Percentiles rank a stretch among this genome's conserved stretches.
Conservation (phyloP, 352 stramenopile species). For the Thraustochytrium sp. region DNA sequence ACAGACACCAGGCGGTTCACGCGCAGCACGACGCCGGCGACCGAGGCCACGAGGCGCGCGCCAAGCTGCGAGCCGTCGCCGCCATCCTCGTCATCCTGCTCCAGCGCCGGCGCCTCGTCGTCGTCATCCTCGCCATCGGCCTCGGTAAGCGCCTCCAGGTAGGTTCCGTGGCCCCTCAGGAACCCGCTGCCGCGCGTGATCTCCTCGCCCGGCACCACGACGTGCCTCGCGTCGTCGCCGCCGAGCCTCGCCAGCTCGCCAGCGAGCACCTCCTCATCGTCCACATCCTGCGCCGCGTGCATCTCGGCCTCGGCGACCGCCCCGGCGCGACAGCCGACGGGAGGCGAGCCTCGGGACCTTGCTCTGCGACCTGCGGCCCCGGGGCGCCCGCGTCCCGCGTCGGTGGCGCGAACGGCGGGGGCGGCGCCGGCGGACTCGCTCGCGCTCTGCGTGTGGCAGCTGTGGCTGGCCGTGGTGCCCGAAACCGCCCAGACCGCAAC, state of each 20-base stretch:
- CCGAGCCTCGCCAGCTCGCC: background rate
- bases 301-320: background rate
- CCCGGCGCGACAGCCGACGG: background rate
- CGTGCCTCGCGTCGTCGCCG: background rate
- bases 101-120: background rate
- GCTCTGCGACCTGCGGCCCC: too few relatives aligned
- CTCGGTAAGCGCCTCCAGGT: background rate
- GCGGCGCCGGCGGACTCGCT: too few relatives aligned
- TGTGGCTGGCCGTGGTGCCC: too few relatives aligned
- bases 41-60: slow-evolving; percentile 67
- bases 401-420: too few relatives aligned
- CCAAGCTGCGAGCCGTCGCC: slow-evolving; percentile 43
- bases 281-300: background rate
- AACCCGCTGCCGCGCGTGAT: slow-evolving; percentile 28
- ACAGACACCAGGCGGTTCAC: slow-evolving; percentile 77
- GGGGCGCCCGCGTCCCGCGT: too few relatives aligned
- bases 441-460: too few relatives aligned
- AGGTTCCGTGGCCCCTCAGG: slow-evolving; percentile 38
- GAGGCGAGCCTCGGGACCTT: too few relatives aligned
- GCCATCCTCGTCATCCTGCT: background rate
- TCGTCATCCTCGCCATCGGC: background rate
- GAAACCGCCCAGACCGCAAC: too few relatives aligned
- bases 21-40: slow-evolving; percentile 72
- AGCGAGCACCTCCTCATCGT: background rate
- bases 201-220: slow-evolving; percentile 27